Base-by-base conservation (phyloP, 441 rosid species). In the Populus hybrid region DNA sequence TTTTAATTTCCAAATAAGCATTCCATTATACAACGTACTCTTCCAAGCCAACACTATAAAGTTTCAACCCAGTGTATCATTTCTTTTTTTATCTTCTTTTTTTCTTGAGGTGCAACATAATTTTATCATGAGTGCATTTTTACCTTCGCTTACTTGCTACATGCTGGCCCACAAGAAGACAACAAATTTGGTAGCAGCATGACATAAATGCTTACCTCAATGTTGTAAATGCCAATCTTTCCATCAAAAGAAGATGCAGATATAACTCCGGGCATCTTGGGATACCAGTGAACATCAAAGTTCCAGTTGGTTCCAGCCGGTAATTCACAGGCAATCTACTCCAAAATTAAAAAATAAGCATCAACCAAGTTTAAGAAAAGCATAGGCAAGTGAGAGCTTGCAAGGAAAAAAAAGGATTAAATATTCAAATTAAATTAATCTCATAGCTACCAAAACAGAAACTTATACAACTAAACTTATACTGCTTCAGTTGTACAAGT, bases 161-260 rank as follows among this genome's bases (percentile, higher is more conserved):
- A 1, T 6, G 35, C n/a, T 38, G 18, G 10, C 24, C n/a, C 1
- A 28, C 23, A 11, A 38, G 35, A 34, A 12, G 26, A 40, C 30
- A 77, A 54, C 40, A 73, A 40, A 34, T 2, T 67, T 35, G 12
- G 8, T 16, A 46, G 21, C 20, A 24, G 70, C 1, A 65, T 18
- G 9, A 18, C 38, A 67, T 5, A 69, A 63, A 74, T 59, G 16
- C 73, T 73, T 84, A 95, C 99, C 99, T 97, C 99, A 78, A 93
- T 90, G 82, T 95, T 97, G 87, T 95, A 93, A 76, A 97, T 84
- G 74, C 97, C 97, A 81, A 97, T 90, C 87, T 92, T 93, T 65
- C 98, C 98, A 84, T 97, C 99, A 92, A 93, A 97, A 32, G 99
- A 95, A 79, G 99, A 97, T 78, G 99, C 95, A 77, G 99, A 87